Conservation (phyloP, 345 rosid genomes). For the Cardamine resedifolia region DNA sequence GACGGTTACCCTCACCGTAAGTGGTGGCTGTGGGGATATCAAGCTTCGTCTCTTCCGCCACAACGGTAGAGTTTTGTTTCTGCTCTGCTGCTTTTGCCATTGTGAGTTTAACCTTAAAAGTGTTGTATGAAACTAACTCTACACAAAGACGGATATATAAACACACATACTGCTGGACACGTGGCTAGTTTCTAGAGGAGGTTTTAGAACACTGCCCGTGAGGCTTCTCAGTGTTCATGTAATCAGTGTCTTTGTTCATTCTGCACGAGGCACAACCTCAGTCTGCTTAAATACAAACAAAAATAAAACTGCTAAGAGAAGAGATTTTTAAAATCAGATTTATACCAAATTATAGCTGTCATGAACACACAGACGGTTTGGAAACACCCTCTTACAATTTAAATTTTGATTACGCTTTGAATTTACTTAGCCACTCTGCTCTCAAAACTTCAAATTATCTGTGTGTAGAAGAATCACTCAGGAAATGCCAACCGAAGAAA, state of each 20-base stretch:
- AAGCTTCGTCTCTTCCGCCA: slow-evolving; percentile 24
- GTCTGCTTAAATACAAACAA: slow-evolving; percentile 19
- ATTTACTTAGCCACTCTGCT: slow-evolving; percentile 26
- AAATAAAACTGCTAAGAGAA: neutral
- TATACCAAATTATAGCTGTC: slow-evolving; percentile 22
- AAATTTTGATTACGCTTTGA: slow-evolving; percentile 23
- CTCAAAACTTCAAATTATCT: slow-evolving; percentile 2
- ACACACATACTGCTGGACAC: slow-evolving; percentile 2
- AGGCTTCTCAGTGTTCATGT: slow-evolving; percentile 29
- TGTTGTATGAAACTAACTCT: neutral
- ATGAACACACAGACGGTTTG: slow-evolving; percentile 24
- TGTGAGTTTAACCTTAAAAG: neutral
- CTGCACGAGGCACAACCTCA: slow-evolving; percentile 25
- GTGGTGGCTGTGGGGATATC: slow-evolving; percentile 4
- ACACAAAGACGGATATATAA: slow-evolving; percentile 5
- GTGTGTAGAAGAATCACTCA: slow-evolving; percentile 3
- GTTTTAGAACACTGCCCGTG: slow-evolving; percentile 29
- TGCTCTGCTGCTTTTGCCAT: slow-evolving; percentile 35
- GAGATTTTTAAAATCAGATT: slow-evolving; percentile 15
- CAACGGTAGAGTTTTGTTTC: slow-evolving; percentile 11
- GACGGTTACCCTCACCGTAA: slow-evolving; percentile 21
- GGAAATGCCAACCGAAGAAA: neutral
- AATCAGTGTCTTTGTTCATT: slow-evolving; percentile 26
- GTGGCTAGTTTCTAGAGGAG: neutral
- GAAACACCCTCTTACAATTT: neutral